phyloP scores from a whole-genome alignment of 345 rosid genomes.

The Draba incana region DNA sequence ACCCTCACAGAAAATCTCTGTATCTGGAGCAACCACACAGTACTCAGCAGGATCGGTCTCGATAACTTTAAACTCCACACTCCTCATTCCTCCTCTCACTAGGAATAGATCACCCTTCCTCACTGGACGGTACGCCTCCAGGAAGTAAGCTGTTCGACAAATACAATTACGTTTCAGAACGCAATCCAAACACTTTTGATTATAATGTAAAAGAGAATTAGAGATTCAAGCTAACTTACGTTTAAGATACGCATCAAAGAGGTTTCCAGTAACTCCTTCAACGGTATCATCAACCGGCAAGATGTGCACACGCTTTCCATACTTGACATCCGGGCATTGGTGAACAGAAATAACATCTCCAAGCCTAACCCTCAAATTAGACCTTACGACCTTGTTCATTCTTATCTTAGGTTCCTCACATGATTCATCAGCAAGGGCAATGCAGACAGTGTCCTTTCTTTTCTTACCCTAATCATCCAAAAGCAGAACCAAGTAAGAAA shows the following conservation, averaged over 20 bases:
- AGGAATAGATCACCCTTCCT: constrained; percentile 95
- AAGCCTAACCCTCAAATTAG: constrained; percentile 88
- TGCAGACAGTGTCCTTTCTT: constrained; percentile 80
- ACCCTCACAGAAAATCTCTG: constrained; percentile 97
- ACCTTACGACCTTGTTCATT: constrained; percentile 88
- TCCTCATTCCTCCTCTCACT: constrained; percentile 98
- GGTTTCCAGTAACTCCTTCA: constrained; percentile 92
- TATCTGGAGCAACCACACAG: constrained; percentile 96
- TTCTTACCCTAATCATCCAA: constrained; percentile 67
- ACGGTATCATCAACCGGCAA: constrained; percentile 88
- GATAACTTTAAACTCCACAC: constrained; percentile 85
- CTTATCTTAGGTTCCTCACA: constrained; percentile 87
- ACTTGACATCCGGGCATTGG: constrained; percentile 90
- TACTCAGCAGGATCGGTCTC: constrained; percentile 91
- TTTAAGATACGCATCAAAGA: constrained; percentile 89
- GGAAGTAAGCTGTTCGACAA: constrained; percentile 71
- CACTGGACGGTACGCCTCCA: constrained; percentile 96
- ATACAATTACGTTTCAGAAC: constrained; percentile 26
- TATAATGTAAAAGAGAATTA: background rate
- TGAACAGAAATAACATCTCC: constrained; percentile 92
- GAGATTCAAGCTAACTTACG: constrained; percentile 58
- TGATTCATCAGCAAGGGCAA: constrained; percentile 81
- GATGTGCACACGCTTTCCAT: constrained; percentile 94
- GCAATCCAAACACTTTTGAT: background rate
- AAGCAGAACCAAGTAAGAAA: background rate